Evolutionary conservation across 805 yeast species (phyloP).

Genomic region (Candida sonorensis): DNA sequence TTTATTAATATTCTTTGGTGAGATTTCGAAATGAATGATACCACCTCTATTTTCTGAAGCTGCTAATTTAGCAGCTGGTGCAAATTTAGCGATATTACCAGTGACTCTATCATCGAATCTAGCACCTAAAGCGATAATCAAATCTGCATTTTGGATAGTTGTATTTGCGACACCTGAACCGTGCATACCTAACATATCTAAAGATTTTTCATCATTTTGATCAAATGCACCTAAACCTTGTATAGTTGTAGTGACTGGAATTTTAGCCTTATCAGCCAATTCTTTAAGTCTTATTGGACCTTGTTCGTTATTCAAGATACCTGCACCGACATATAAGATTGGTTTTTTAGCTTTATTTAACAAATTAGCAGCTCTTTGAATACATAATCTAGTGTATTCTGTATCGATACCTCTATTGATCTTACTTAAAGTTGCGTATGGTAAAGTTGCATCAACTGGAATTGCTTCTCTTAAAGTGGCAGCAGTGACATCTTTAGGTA

Average conservation of each 20-base stretch:
- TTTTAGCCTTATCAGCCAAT: slow-evolving; percentile 81
- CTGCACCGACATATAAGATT: slow-evolving; percentile 86
- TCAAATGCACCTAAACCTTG: slow-evolving; percentile 95
- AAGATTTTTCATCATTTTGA: slow-evolving; percentile 81
- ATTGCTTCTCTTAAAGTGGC: slow-evolving; percentile 80
- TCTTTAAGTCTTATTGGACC: slow-evolving; percentile 78
- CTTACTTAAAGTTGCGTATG: slow-evolving; percentile 62
- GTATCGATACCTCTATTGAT: slow-evolving; percentile 65
- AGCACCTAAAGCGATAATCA: slow-evolving; percentile 92
- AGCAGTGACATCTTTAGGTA: slow-evolving; percentile 97
- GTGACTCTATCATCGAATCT: slow-evolving; percentile 99
- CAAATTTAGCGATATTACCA: slow-evolving; percentile 75
- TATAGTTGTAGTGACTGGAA: slow-evolving; percentile 93
- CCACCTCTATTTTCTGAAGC: slow-evolving; percentile 90
- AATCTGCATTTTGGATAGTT: slow-evolving; percentile 90
- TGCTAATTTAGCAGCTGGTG: slow-evolving; percentile 89
- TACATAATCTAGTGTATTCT: slow-evolving; percentile 68
- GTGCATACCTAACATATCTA: slow-evolving; percentile 98
- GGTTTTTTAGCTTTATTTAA: slow-evolving; percentile 84
- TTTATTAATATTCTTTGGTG: slow-evolving; percentile 96
- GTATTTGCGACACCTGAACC: slow-evolving; percentile 93
- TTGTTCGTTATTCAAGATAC: slow-evolving; percentile 70
- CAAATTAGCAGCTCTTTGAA: slow-evolving; percentile 69
- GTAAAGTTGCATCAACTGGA: slow-evolving; percentile 73
- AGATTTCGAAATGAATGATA: slow-evolving; percentile 91